Evolutionary conservation across 2,329 filamentous ascomycete species (phyloP), one percentile per base, ranked within the genome.

Genomic region (Aspergillus quadricinctus): DNA sequence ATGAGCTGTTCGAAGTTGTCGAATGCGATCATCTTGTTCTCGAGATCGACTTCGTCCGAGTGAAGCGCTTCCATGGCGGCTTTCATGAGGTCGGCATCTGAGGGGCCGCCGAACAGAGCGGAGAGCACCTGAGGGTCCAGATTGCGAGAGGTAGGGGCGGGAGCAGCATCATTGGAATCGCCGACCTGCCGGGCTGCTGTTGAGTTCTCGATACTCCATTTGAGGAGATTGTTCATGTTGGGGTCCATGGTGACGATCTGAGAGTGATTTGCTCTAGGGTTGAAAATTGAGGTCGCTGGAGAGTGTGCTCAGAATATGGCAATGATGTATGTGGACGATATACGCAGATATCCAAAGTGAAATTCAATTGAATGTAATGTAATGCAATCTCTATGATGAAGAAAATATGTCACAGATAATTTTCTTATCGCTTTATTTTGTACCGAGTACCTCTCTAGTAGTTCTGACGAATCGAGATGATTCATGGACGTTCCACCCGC

Each of bases 1-100:
- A 97, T 88, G 57, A 96, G 80, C 74, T 96, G 90, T 78, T 96
- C 92, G 61, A 97, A 88, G 77, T 97, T 96, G 82, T 96, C 92
- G 75, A 96, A 95, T 40, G 92, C 92, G 56, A 87, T 83, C 53
- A 95, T 76, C 73, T 90, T 91, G 75, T 90, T 84, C 46, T 91
- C 88, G 50, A 93, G 80, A 3, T 84, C 82, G 55, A 88, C 78
- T 55, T 88, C 81, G 8, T 85, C 77, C 19, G 85, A 84, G 9
- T 80, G 82, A 69, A 97, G 88, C 55, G 89, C 85, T 28, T 82
- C 81, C 86, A 99, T 96, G 61, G 89, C 82, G 52, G 88, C 85
- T 66, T 85, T 85, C 94, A 99, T 97, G 53, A 95, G 83, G 59
- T 97, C 91, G 23, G 94, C 92, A 61, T 99, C 93, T 2, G 88